Conservation (phyloP, 2,329 filamentous ascomycete species). For the Orbilia oligospora region DNA sequence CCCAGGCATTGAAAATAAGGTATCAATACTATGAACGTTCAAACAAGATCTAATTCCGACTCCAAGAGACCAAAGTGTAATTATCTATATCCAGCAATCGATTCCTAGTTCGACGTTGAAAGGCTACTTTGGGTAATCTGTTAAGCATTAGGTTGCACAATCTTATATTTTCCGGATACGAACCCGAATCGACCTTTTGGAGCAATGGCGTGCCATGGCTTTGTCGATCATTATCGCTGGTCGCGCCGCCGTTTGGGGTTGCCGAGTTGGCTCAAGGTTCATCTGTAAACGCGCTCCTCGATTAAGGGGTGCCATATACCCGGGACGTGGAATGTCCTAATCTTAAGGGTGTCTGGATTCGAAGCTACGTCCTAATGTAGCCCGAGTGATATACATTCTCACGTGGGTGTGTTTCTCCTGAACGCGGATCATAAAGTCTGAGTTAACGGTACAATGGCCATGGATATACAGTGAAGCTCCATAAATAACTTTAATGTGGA, state of each 20-base stretch:
- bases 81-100: no score
- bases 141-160: not conserved
- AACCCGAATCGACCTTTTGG: not conserved
- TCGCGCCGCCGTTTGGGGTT: no score
- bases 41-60: no score
- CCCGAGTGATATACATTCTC: no score
- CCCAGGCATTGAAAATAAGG: no score
- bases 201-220: not conserved
- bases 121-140: not conserved
- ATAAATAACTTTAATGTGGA: not conserved
- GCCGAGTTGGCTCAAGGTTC: not conserved
- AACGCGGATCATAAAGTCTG: not conserved
- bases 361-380: no score
- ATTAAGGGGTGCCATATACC: not conserved
- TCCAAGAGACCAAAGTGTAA: no score
- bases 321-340: not conserved
- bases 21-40: no score
- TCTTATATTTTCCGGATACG: not conserved
- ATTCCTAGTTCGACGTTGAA: no score
- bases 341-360: no score
- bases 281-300: not conserved
- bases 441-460: not conserved
- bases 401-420: not conserved
- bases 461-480: not conserved
- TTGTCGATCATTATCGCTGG: not conserved